Conservation (phyloP, 306 rosid species). For the Ziziphus jujuba region DNA sequence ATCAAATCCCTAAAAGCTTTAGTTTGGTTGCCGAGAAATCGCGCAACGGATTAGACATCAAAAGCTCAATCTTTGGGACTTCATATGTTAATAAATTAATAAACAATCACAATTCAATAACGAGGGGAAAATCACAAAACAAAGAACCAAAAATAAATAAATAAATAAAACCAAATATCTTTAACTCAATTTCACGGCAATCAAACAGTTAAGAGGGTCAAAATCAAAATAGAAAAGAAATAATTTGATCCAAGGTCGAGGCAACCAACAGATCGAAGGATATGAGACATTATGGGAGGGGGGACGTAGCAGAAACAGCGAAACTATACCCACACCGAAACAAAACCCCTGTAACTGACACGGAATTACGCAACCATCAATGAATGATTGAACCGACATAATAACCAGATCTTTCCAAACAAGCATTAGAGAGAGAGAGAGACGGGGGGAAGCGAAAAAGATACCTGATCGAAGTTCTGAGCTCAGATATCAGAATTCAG, state of each 20-base stretch:
- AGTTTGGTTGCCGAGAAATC: slow-evolving; percentile 9
- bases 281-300: slow-evolving; percentile 59
- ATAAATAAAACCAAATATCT: no score
- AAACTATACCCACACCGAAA: slow-evolving; percentile 36
- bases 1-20: neutral
- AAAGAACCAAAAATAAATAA: neutral
- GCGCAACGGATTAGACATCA: neutral
- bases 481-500: neutral
- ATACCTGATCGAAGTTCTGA: slow-evolving; percentile 10
- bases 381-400: neutral
- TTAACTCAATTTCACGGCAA: slow-evolving; percentile 9
- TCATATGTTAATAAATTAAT: no score
- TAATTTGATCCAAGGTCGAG: neutral
- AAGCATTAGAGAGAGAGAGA: neutral
- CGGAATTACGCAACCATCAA: slow-evolving; percentile 9
- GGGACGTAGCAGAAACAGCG: slow-evolving; percentile 26
- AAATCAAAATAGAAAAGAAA: neutral
- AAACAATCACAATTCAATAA: no score
- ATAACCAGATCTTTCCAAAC: neutral
- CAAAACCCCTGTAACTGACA: slow-evolving; percentile 22
- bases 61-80: neutral
- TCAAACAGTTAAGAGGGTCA: slow-evolving; percentile 10
- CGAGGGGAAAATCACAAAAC: no score
- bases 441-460: no score
- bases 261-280: slow-evolving; percentile 39